Evolutionary conservation across 352 stramenopile species (phyloP).

Genomic region (Poterioochromonas sp.): DNA sequence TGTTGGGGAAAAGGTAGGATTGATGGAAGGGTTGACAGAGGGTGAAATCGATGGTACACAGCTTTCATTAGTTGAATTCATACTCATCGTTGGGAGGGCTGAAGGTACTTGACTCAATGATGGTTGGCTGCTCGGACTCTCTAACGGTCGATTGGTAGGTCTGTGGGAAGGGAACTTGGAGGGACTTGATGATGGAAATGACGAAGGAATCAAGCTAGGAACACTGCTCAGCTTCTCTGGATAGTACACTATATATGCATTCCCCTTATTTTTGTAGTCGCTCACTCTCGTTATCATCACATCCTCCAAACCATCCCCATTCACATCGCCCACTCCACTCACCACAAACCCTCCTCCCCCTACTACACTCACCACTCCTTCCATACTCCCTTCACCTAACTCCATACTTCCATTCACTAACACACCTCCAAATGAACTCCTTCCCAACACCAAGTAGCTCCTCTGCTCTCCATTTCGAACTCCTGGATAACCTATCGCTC

Average conservation of each 20-base stretch:
- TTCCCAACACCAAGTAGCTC: conserved; percentile 7
- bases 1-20: too few species aligned
- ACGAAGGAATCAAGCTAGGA: conserved; percentile 11
- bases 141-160: too few species aligned
- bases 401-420: conserved; percentile 14
- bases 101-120: too few species aligned
- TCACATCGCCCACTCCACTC: conserved; percentile 16
- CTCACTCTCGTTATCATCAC: conserved; percentile 19
- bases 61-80: too few species aligned
- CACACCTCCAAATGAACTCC: conserved; percentile 10
- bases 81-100: too few species aligned
- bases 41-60: too few species aligned
- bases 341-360: conserved; percentile 3
- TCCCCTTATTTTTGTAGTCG: conserved; percentile 13
- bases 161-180: too few species aligned
- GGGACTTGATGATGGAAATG: conserved; percentile 14
- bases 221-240: conserved; percentile 8
- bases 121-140: too few species aligned
- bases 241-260: conserved; percentile 17
- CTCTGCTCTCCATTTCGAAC: conserved; percentile 10
- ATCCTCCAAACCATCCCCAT: conserved; percentile 1
- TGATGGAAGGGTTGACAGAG: too few species aligned
- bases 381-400: conserved; percentile 2
- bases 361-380: conserved; percentile 11
- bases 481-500: conserved; percentile 10